Percentiles rank a stretch among this genome's conserved stretches.
Evolutionary conservation across 75 land plant genomes (phyloP).

Genomic region (Pinus taeda): DNA sequence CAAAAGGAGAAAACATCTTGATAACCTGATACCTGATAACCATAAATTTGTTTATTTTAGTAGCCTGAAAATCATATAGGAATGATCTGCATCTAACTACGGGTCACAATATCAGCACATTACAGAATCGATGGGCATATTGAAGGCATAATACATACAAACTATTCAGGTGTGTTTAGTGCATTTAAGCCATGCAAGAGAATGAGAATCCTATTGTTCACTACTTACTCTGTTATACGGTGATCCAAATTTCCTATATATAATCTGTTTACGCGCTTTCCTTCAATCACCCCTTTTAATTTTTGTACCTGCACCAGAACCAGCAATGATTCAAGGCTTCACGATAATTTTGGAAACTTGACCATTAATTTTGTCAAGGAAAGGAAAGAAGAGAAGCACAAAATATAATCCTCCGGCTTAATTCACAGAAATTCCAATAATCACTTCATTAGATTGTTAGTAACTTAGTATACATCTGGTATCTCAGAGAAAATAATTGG

Average conservation of each 20-base stretch:
- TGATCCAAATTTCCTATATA: slow-evolving; percentile 71
- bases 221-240: slow-evolving; percentile 66
- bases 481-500: not conserved
- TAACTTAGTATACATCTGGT: not conserved
- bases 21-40: slow-evolving; percentile 49
- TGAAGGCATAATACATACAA: not conserved
- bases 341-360: not conserved
- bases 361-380: not conserved
- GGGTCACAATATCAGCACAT: not conserved
- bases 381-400: not conserved
- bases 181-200: not conserved
- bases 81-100: not conserved
- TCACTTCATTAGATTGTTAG: not conserved
- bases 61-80: not conserved
- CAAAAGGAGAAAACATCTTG: slow-evolving; percentile 74
- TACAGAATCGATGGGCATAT: no score
- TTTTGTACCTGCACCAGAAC: slow-evolving; percentile 19
- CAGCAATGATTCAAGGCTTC: not conserved
- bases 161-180: not conserved
- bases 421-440: no score
- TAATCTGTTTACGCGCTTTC: slow-evolving; percentile 45
- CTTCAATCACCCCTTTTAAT: slow-evolving; percentile 20
- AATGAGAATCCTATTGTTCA: not conserved
- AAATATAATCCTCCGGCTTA: not conserved
- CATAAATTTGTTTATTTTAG: not conserved